Conservation (phyloP, 257 asterid genomes). For the Solanum arcanum region DNA sequence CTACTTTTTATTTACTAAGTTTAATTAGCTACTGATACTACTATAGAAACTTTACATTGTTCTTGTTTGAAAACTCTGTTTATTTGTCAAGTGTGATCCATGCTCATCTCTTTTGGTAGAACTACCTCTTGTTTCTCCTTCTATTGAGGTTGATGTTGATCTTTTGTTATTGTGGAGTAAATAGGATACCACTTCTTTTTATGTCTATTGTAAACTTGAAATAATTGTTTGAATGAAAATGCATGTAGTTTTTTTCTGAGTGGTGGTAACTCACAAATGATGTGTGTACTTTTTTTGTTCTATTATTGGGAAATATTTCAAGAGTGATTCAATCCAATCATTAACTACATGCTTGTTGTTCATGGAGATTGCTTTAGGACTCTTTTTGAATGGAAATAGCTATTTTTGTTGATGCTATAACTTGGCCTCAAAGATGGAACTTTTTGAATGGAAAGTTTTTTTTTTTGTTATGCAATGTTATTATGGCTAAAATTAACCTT, state of each 20-base stretch:
- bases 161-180: slow-evolving; percentile 1
- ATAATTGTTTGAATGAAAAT: not conserved
- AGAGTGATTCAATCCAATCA: not conserved
- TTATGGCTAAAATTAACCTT: not conserved
- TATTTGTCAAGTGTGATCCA: slow-evolving; percentile 20
- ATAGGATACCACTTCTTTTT: slow-evolving; percentile 4
- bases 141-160: slow-evolving; percentile 11
- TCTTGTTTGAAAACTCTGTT: slow-evolving; percentile 19
- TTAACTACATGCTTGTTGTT: not conserved
- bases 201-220: not conserved
- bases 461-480: not conserved
- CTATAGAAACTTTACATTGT: slow-evolving; percentile 21
- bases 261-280: not conserved
- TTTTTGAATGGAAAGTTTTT: not conserved
- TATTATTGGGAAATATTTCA: not conserved
- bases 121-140: not conserved
- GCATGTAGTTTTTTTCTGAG: not conserved
- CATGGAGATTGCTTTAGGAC: not conserved
- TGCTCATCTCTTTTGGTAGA: slow-evolving; percentile 13
- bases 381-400: not conserved
- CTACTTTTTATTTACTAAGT: not conserved
- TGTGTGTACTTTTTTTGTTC: not conserved
- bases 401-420: not conserved
- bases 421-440: not conserved
- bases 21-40: slow-evolving; percentile 9